Conservation (phyloP, 73 alveolate species). For the Stentor coeruleus region DNA sequence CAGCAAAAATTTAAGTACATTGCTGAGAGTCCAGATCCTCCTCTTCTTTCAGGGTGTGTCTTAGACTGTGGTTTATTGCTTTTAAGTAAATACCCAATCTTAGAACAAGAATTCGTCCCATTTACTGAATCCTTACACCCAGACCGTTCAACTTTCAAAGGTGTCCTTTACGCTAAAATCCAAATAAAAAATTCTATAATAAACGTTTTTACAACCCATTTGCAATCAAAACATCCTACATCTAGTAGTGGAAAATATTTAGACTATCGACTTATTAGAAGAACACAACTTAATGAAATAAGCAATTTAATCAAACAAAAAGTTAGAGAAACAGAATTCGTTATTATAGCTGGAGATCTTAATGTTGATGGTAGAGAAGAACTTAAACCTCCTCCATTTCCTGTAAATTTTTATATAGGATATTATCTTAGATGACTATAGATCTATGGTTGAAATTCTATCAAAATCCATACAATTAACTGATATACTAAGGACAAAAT, state of each 20-base stretch:
- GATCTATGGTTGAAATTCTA: not conserved
- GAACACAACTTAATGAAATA: conserved; percentile 5
- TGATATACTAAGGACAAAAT: conserved; percentile 17
- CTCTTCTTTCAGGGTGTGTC: not conserved
- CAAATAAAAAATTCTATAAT: not conserved
- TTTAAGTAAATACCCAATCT: conserved; percentile 2
- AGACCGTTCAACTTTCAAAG: conserved; percentile 14
- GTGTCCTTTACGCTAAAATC: conserved; percentile 17
- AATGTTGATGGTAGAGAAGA: conserved; percentile 26
- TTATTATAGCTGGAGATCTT: conserved; percentile 22
- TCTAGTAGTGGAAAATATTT: not conserved
- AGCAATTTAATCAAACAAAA: not conserved
- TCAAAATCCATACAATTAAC: not conserved
- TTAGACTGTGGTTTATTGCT: conserved; percentile 18
- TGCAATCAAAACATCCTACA: conserved; percentile 22
- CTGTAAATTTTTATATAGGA: not conserved
- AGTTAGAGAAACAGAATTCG: not conserved
- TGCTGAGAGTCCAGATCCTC: conserved; percentile 13
- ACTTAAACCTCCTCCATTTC: conserved; percentile 15
- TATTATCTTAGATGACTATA: conserved; percentile 4
- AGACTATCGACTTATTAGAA: not conserved
- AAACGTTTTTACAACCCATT: not conserved
- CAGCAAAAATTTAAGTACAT: not conserved
- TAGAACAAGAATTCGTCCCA: conserved; percentile 8
- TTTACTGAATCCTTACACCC: not conserved